Base-by-base conservation (phyloP, 805 yeast species). In the Saccharomycopsis oosterbeekiorum region DNA sequence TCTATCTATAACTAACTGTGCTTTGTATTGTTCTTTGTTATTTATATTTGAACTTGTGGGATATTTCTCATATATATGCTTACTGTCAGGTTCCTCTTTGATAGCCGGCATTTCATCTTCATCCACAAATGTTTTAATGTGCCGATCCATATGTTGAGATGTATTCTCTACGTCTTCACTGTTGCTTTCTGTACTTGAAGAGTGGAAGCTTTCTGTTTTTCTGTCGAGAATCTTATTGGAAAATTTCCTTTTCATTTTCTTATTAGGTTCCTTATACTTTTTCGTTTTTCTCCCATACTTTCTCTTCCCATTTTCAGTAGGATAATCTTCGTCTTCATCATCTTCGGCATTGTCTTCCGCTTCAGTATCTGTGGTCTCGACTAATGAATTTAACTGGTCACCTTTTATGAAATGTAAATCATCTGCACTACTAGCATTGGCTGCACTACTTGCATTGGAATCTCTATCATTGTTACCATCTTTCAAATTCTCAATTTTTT, bases 371-470 rank as follows among this genome's bases (percentile, higher is more conserved):
- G 50, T 14, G 12, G 39, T 26, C 56, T 61, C 51, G 42, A 26
- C 54, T 55, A 60, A 4, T 59, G 60, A 17, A 61, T 57, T 19
- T 54, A 24, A 42, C 51, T 53, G 19, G 60, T 60, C 51, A 37
- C 40, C 41, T 21, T 39, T 8, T 50, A 57, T 14, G 34, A 55
- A n/a, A 55, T 47, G 14, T 41, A 19, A 54, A 36, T 43, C 59
- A 17, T 19, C 21, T 4, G 42, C 50, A 24, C 43, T 29, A 29
- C 34, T 29, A 4, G 6, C 34, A 29, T 29, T 29, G 6, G 6
- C 34, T 4, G 34, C 6, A 29, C 6, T 29, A 6, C 34, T 17
- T n/a, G 6, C 26, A 34, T 59, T 40, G 4, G 40, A 37, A 39
- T 26, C 59, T 21, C 24, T 53, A 8, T 34, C 50, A 17, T 40